phyloP scores from a whole-genome alignment of 2,329 filamentous ascomycete species.

The Penicillium concentricum region DNA sequence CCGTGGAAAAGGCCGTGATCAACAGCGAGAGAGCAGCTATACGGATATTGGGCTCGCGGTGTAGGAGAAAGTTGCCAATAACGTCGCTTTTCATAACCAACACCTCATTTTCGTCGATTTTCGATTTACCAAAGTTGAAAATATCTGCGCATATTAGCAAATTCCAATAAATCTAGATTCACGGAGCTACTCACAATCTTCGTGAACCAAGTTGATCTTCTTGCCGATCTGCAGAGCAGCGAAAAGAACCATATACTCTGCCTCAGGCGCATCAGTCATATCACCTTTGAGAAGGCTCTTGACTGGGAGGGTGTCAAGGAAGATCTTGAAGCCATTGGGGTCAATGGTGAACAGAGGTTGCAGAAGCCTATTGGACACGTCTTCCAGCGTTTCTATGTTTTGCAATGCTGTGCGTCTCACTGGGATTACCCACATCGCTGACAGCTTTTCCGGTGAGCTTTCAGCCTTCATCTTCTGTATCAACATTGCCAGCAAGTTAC shows the following conservation, averaged over 20 bases:
- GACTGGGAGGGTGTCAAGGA: constrained; percentile 60
- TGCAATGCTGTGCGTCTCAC: constrained; percentile 38
- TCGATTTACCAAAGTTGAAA: constrained; percentile 20
- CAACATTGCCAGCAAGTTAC: constrained; percentile 29
- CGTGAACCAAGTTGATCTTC: constrained; percentile 67
- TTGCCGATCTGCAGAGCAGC: constrained; percentile 70
- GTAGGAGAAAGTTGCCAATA: constrained; percentile 40
- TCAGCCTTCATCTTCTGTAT: constrained; percentile 30
- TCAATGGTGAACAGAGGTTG: constrained; percentile 37
- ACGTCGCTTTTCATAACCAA: constrained; percentile 37
- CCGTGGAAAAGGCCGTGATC: constrained; percentile 71
- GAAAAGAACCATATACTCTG: constrained; percentile 61
- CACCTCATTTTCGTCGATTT: constrained; percentile 12
- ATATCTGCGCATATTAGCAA: constrained; percentile 27
- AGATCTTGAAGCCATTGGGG: constrained; percentile 39
- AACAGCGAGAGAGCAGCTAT: constrained; percentile 80
- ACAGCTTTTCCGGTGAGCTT: constrained; percentile 9
- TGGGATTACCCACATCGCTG: constrained; percentile 38
- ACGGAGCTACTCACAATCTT: constrained; percentile 53
- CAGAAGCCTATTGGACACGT: constrained; percentile 38
- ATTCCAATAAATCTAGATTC: constrained; percentile 8
- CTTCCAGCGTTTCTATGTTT: constrained; percentile 36
- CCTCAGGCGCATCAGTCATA: constrained; percentile 49
- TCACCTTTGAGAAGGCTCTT: constrained; percentile 50
- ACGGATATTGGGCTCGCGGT: constrained; percentile 63